These are phyloP conservation scores for Podila clonocystis DNA, from an alignment of 192 early-diverging fungal genomes.

Conservation along the genomic window DNA sequence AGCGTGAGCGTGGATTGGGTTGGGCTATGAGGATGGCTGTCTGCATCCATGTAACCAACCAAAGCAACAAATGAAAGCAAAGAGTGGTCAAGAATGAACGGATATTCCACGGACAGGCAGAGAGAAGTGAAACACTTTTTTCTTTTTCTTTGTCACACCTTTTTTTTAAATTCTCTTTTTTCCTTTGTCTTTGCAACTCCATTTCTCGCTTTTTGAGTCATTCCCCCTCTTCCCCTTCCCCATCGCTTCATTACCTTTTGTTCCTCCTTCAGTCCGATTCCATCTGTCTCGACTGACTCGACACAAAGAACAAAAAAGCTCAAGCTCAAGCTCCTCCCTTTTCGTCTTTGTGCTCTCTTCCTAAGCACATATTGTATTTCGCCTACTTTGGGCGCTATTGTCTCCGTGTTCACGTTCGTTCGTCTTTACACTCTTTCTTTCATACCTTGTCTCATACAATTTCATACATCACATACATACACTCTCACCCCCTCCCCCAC, in stretches of 20 bases:
- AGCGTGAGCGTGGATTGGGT: too few relatives aligned
- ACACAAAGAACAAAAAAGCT: neutral
- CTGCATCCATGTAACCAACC: too few relatives aligned
- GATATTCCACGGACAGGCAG: too few relatives aligned
- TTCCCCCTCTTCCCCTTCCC: neutral
- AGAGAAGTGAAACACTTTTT: neutral
- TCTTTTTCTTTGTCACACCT: neutral
- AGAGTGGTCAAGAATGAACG: too few relatives aligned
- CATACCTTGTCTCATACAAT: neutral
- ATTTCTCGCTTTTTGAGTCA: neutral
- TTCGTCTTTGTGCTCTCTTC: neutral
- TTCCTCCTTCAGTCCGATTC: neutral
- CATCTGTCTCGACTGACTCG: neutral
- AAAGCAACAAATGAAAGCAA: too few relatives aligned
- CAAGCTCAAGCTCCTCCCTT: neutral
- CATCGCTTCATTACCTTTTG: slow-evolving; percentile 2
- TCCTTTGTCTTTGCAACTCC: neutral
- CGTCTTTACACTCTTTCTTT: neutral
- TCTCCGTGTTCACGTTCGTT: neutral
- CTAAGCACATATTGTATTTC: neutral
- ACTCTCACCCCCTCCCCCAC: neutral
- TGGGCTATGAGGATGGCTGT: too few relatives aligned
- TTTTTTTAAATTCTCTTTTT: neutral
- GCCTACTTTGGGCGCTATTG: neutral
- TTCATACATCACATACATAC: neutral